phyloP scores from a whole-genome alignment of 345 rosid species.

The Camelina hispida region DNA sequence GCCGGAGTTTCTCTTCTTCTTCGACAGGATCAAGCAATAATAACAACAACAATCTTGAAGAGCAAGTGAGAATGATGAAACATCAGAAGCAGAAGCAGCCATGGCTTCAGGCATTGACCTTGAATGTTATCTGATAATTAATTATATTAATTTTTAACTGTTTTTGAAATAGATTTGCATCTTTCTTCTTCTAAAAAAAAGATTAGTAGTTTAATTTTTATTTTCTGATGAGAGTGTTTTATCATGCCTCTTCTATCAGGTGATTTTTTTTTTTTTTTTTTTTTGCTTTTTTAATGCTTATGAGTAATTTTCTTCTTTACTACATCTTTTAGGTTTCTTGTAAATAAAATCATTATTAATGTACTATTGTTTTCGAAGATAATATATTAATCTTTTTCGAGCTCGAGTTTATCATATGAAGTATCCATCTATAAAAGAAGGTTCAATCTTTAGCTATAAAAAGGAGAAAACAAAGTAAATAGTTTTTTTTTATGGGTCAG shows the following conservation, averaged over 20 bases:
- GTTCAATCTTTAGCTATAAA: neutral
- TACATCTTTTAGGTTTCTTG: slow-evolving; percentile 5
- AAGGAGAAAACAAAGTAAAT: neutral
- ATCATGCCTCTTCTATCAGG: slow-evolving; percentile 46
- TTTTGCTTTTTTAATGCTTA: neutral
- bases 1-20: slow-evolving; percentile 74
- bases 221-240: slow-evolving; percentile 37
- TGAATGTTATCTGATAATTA: slow-evolving; percentile 60
- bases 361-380: slow-evolving; percentile 20
- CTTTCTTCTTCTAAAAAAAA: neutral
- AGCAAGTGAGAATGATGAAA: slow-evolving; percentile 54
- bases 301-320: slow-evolving; percentile 22
- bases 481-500: neutral
- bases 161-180: slow-evolving; percentile 38
- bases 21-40: slow-evolving; percentile 72
- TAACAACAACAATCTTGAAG: slow-evolving; percentile 51
- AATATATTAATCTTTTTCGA: neutral
- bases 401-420: neutral
- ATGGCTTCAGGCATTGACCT: slow-evolving; percentile 89
- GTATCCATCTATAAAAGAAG: neutral
- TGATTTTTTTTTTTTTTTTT: slow-evolving; percentile 17
- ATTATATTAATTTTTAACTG: slow-evolving; percentile 32
- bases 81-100: slow-evolving; percentile 58
- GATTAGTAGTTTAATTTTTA: slow-evolving; percentile 1
- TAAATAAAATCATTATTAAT: slow-evolving; percentile 24